Base-by-base conservation (phyloP, 495 filamentous ascomycete genomes). In the Acidiella bohemica region DNA sequence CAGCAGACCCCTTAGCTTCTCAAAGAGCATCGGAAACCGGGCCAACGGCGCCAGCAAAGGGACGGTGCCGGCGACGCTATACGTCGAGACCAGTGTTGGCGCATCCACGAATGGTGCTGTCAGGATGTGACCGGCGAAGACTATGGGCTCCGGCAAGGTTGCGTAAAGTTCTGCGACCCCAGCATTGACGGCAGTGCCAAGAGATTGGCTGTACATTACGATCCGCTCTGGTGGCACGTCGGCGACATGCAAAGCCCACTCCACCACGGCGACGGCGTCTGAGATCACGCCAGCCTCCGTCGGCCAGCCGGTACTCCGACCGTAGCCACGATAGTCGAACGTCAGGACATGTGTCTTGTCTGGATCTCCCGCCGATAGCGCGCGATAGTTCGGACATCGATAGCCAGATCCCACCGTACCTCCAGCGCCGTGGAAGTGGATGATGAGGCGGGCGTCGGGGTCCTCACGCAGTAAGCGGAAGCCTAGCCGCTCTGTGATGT, bases 321-420 rank as follows among this genome's bases (percentile, higher is more conserved):
- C 57, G 39, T 55, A 59, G 11, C 57, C 57, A 12, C 57, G 54
- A 36, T 59, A 59, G 39, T 59, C 57, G 39, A 59, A 67, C 12
- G 75, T 63, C 0, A 83, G 51, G 20, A 81, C 65, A 41, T 82
- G 76, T 24, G 71, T 68, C 46, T 64, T 68, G 26, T 66, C 65
- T 8, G 62, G 62, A 11, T 71, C 64, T 0, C 70, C 71, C 32
- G 70, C 66, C 4, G 75, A 72, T 8, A 81, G 55, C 22, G 71
- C 64, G 32, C 75, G 77, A 54, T 80, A 82, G 43, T 71, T 71
- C 1, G 68, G 64, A 8, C 75, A 68, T 30, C 78, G 66, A 50
- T 70, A 64, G 14, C 68, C 70, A 46, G 78, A 77, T 11, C 72
- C 74, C 8, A 84, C 62, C 34, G 76, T 78, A 1, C 76, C 80